phyloP scores from a whole-genome alignment of 768 basidiomycete genomes.

The Pseudohyphozyma bogoriensis region DNA sequence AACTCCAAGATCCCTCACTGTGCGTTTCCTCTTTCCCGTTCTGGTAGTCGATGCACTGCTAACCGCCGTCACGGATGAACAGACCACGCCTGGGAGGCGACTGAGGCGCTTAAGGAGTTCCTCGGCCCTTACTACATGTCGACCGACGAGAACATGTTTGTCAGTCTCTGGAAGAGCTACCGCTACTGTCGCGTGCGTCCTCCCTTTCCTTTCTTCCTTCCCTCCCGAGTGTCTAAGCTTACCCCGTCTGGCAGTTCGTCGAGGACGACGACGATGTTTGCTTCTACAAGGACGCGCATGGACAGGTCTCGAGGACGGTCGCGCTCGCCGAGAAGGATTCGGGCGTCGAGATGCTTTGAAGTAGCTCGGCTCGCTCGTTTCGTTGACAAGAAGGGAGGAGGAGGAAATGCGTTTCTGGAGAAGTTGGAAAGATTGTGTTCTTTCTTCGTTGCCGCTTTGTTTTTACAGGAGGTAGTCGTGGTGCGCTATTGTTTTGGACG shows the following conservation, averaged over 20 bases:
- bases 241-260: slow-evolving; percentile 52
- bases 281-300: slow-evolving; percentile 57
- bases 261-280: slow-evolving; percentile 85
- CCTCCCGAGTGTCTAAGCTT: background rate
- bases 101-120: slow-evolving; percentile 66
- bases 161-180: slow-evolving; percentile 46
- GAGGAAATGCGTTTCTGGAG: too few species aligned
- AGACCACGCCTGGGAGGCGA: slow-evolving; percentile 65
- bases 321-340: too few species aligned
- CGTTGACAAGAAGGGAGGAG: too few species aligned
- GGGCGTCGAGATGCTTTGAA: too few species aligned
- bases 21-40: slow-evolving; percentile 2
- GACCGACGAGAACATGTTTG: slow-evolving; percentile 44
- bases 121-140: slow-evolving; percentile 46
- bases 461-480: too few species aligned
- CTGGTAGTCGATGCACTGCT: too few species aligned
- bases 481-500: too few species aligned
- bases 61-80: background rate
- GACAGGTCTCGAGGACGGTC: too few species aligned
- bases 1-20: slow-evolving; percentile 92
- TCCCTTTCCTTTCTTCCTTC: background rate
- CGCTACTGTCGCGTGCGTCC: background rate
- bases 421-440: too few species aligned
- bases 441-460: too few species aligned
- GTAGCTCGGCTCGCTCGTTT: too few species aligned